Evolutionary conservation across 257 asterid genomes (phyloP).

Genomic region (Euphrasia confusa): DNA sequence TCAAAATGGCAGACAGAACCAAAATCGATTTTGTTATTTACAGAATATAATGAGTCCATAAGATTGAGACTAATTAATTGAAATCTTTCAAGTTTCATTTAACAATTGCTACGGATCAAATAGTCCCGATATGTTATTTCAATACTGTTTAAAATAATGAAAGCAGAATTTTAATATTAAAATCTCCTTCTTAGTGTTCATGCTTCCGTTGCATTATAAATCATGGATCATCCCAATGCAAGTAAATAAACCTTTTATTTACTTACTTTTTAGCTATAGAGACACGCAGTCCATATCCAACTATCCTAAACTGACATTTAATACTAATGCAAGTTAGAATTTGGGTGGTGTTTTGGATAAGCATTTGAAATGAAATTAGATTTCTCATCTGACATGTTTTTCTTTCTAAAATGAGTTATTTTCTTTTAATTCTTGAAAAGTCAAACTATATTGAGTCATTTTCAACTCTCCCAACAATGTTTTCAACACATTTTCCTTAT

Average conservation of each 20-base stretch:
- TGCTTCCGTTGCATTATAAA: conserved; percentile 1
- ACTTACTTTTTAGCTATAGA: background rate
- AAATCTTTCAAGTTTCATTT: background rate
- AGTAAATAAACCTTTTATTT: background rate
- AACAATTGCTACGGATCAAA: conserved; percentile 15
- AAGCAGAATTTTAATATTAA: background rate
- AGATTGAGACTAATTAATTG: conserved; percentile 2
- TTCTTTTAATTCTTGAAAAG: too few relatives aligned
- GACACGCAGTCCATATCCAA: conserved; percentile 12
- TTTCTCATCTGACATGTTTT: too few relatives aligned
- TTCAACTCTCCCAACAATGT: too few relatives aligned
- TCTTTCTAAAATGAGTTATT: too few relatives aligned
- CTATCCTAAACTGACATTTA: background rate
- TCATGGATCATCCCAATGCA: conserved; percentile 9
- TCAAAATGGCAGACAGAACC: conserved; percentile 18
- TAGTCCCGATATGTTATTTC: background rate
- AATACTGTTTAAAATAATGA: background rate
- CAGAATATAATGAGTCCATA: conserved; percentile 4
- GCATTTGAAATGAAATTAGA: too few relatives aligned
- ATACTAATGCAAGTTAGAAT: conserved; percentile 7
- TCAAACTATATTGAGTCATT: too few relatives aligned
- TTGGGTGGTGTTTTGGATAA: too few relatives aligned
- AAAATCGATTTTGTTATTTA: conserved; percentile 8
- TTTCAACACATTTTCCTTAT: too few relatives aligned
- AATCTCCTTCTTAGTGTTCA: conserved; percentile 16